Conservation (phyloP, 768 basidiomycete genomes). For the Mycena rosella region DNA sequence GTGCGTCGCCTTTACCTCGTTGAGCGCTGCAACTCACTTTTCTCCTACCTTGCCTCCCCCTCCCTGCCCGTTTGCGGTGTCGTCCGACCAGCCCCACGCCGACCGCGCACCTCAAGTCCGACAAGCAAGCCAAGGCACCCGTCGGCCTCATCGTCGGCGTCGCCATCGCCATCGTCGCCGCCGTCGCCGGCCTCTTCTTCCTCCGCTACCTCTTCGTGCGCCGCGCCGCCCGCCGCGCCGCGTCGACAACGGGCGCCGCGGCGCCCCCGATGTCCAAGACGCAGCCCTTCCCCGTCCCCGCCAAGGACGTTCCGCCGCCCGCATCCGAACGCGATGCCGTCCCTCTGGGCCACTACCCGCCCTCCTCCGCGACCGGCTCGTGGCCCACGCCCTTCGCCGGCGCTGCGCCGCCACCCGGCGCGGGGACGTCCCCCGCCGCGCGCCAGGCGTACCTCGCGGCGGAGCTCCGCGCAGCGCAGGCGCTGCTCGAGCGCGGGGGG, state of each 20-base stretch:
- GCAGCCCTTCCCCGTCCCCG: background rate
- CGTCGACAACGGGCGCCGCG: background rate
- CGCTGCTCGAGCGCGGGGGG: slow-evolving; percentile 16
- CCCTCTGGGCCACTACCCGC: background rate
- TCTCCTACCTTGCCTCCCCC: too few species aligned
- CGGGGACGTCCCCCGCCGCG: slow-evolving; percentile 11
- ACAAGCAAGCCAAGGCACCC: slow-evolving; percentile 2
- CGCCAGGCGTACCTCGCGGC: slow-evolving; percentile 27
- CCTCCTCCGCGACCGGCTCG: background rate
- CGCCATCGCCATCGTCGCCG: background rate
- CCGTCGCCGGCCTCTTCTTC: background rate
- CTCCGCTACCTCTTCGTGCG: slow-evolving; percentile 9
- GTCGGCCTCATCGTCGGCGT: slow-evolving; percentile 9
- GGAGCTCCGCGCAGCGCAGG: slow-evolving; percentile 30
- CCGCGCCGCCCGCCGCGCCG: background rate
- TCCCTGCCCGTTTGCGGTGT: too few species aligned
- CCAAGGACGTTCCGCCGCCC: background rate
- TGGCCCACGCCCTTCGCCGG: background rate
- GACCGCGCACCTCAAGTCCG: background rate
- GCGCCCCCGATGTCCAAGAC: background rate
- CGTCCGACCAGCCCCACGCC: background rate
- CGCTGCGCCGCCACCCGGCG: too few species aligned
- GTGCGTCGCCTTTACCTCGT: background rate
- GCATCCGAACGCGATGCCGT: background rate
- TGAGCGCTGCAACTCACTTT: too few species aligned